These are phyloP conservation scores for Alternaria tenuissima DNA, from an alignment of 2,329 filamentous ascomycete species.

Conservation along the genomic window DNA sequence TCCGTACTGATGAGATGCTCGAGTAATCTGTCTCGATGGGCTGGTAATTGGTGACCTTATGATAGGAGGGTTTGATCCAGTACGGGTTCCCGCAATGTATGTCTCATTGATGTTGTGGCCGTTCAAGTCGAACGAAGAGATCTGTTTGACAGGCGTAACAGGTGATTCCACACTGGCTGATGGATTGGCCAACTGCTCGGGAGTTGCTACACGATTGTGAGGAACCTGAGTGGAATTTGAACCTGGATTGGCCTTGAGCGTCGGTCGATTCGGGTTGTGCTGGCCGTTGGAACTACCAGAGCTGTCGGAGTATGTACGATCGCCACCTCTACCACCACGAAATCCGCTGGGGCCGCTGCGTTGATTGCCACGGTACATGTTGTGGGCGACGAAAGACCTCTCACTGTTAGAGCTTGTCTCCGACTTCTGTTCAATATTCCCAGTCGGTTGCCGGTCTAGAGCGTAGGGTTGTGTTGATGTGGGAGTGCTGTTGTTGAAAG, in stretches of 20 bases:
- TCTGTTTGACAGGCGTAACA: constrained; percentile 11
- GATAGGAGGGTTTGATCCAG: not conserved
- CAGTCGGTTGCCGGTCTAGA: not conserved
- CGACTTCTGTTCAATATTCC: constrained; percentile 6
- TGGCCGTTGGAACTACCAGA: constrained; percentile 24
- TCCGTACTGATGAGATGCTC: not conserved
- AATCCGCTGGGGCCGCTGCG: constrained; percentile 14
- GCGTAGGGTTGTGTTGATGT: not conserved
- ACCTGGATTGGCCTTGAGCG: not conserved
- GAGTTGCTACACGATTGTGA: constrained; percentile 1
- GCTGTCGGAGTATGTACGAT: constrained; percentile 23
- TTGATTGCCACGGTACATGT: constrained; percentile 20
- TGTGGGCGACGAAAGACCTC: not conserved
- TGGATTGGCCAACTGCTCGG: constrained; percentile 2
- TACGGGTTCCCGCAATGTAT: constrained; percentile 13
- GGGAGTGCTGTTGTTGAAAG: not conserved
- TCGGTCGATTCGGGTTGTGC: constrained; percentile 8
- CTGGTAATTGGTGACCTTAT: not conserved
- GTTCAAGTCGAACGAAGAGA: constrained; percentile 19
- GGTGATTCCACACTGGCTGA: not conserved
- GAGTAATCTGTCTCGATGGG: not conserved
- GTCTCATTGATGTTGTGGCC: constrained; percentile 27
- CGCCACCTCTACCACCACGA: constrained; percentile 16
- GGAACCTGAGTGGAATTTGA: not conserved
- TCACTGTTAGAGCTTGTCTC: constrained; percentile 10